Conservation (phyloP, 495 filamentous ascomycete genomes). For the Cenococcum geophilum region DNA sequence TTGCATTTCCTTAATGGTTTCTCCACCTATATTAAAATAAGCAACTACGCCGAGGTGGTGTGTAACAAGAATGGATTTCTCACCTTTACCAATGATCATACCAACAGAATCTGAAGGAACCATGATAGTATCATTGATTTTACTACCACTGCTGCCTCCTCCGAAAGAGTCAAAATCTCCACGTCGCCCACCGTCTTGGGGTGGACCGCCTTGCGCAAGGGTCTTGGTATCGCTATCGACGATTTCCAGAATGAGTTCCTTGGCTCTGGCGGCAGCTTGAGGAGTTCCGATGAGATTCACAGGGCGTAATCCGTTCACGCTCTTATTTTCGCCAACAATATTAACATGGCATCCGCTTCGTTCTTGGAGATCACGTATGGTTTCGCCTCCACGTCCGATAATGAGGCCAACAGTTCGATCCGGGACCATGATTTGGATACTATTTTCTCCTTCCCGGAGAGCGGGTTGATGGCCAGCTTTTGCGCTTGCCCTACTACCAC, state of each 20-base stretch:
- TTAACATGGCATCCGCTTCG: constrained; percentile 81
- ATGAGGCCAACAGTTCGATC: constrained; percentile 81
- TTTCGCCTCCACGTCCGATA: constrained; percentile 78
- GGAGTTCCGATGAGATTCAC: constrained; percentile 75
- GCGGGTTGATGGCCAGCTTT: constrained; percentile 46
- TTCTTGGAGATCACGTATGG: constrained; percentile 83
- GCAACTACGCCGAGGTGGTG: neutral
- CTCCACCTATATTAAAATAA: constrained; percentile 49
- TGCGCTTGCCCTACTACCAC: constrained; percentile 29
- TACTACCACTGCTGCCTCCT: constrained; percentile 46
- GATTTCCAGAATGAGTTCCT: constrained; percentile 77
- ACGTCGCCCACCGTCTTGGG: constrained; percentile 21
- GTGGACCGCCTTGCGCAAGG: constrained; percentile 31
- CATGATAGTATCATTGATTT: constrained; percentile 69
- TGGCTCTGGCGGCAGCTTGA: constrained; percentile 59
- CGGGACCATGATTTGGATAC: constrained; percentile 80
- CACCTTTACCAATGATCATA: constrained; percentile 83
- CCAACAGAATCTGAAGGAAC: constrained; percentile 82
- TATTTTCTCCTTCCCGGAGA: constrained; percentile 65
- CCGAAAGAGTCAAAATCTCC: constrained; percentile 30
- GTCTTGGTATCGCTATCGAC: constrained; percentile 76
- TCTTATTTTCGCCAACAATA: constrained; percentile 80
- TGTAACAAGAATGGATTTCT: neutral
- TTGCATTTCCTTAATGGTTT: constrained; percentile 85
- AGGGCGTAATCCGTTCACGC: constrained; percentile 72